phyloP scores from a whole-genome alignment of 345 rosid species.

The Trapa incisa region DNA sequence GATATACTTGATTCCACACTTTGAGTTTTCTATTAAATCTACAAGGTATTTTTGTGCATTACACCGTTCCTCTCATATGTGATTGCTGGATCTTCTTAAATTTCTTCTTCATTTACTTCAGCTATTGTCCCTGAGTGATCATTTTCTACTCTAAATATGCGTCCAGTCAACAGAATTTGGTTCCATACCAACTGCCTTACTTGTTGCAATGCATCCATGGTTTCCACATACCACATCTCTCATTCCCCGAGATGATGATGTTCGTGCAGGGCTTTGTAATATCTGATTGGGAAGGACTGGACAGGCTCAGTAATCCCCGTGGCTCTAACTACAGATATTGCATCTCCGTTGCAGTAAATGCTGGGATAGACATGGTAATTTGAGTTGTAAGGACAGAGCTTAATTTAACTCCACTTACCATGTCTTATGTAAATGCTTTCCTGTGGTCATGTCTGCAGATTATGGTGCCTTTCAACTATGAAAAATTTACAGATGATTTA shows the following conservation, averaged over 20 bases:
- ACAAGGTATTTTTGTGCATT: neutral
- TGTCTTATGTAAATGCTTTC: neutral
- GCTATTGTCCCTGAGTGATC: neutral
- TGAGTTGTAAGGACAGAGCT: neutral
- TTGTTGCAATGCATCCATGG: neutral
- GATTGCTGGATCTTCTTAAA: neutral
- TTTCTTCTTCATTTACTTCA: neutral
- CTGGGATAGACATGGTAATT: conserved; percentile 85
- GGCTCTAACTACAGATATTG: conserved; percentile 63
- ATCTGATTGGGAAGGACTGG: conserved; percentile 82
- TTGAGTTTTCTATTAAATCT: neutral
- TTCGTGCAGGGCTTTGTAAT: conserved; percentile 59
- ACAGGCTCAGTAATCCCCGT: conserved; percentile 44
- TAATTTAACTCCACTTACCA: too few species aligned
- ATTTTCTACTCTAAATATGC: neutral
- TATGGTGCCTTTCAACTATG: conserved; percentile 59
- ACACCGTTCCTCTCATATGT: neutral
- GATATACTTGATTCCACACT: neutral
- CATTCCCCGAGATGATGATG: conserved; percentile 6
- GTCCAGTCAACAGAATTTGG: neutral
- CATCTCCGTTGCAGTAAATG: conserved; percentile 51
- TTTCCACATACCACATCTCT: neutral
- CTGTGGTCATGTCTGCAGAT: conserved; percentile 33
- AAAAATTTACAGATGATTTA: conserved; percentile 41
- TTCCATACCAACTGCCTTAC: neutral